Conservation (phyloP, 2,329 filamentous ascomycete species). For the Cercospora canescens region DNA sequence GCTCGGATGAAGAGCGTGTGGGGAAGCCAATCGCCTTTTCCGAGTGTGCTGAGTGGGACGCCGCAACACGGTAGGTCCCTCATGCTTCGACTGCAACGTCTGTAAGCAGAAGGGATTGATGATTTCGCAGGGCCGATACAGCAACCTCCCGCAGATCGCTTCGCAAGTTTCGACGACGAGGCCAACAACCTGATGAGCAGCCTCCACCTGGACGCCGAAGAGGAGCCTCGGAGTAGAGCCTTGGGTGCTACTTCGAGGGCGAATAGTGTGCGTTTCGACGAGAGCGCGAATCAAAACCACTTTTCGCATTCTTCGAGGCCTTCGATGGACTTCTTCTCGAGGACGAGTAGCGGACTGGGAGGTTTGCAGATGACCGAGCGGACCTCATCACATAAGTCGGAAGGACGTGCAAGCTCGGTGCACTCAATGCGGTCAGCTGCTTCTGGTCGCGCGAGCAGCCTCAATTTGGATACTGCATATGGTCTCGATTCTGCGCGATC, state of each 20-base stretch:
- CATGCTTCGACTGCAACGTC: not conserved
- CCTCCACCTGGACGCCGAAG: conserved; percentile 81
- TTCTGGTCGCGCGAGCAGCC: conserved; percentile 81
- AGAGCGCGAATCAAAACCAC: conserved; percentile 88
- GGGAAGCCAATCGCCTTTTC: conserved; percentile 82
- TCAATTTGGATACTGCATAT: conserved; percentile 77
- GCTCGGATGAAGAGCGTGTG: conserved; percentile 78
- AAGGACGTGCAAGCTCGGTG: conserved; percentile 87
- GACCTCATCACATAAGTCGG: conserved; percentile 90
- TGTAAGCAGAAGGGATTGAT: conserved; percentile 6
- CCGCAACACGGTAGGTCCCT: conserved; percentile 75
- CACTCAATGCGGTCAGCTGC: conserved; percentile 76
- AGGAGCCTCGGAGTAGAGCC: conserved; percentile 65
- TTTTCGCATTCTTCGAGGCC: conserved; percentile 82
- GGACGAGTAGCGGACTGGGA: conserved; percentile 68
- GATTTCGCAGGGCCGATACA: conserved; percentile 67
- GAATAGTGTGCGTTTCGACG: conserved; percentile 96
- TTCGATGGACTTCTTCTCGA: conserved; percentile 77
- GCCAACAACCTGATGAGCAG: conserved; percentile 76
- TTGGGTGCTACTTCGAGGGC: conserved; percentile 86
- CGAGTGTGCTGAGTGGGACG: conserved; percentile 77
- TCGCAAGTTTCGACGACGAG: conserved; percentile 88
- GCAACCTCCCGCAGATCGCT: conserved; percentile 78
- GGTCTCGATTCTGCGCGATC: conserved; percentile 66
- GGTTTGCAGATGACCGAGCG: conserved; percentile 83